Percentiles rank a stretch among this genome's conserved stretches.
phyloP scores from a whole-genome alignment of 148 eudicot species.

The Camellia japonica region DNA sequence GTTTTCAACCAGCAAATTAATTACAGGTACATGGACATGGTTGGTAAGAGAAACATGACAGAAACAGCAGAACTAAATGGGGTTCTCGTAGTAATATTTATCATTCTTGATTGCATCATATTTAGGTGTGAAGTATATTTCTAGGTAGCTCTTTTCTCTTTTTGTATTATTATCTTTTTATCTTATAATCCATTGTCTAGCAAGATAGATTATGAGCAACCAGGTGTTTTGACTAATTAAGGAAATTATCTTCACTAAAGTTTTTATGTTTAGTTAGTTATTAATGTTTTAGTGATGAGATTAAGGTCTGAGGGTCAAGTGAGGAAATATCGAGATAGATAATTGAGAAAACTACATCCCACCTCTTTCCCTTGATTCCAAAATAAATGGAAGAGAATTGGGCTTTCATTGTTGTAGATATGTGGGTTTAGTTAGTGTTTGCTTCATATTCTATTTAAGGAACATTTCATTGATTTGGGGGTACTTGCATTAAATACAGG shows the following conservation, averaged over 20 bases:
- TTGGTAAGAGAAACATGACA: conserved; percentile 30
- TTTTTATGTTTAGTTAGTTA: background rate
- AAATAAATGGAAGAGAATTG: conserved; percentile 7
- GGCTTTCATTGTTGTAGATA: conserved; percentile 4
- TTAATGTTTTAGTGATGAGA: background rate
- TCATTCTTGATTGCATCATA: conserved; percentile 15
- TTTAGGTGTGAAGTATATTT: conserved; percentile 39
- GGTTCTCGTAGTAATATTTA: conserved; percentile 8
- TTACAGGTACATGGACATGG: conserved; percentile 9
- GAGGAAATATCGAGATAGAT: background rate
- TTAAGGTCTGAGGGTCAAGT: background rate
- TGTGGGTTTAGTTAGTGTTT: background rate
- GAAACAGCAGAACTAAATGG: conserved; percentile 28
- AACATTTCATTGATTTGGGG: conserved; percentile 3
- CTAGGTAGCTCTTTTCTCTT: conserved; percentile 17
- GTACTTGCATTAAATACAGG: background rate
- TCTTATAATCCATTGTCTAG: background rate
- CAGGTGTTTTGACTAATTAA: conserved; percentile 11
- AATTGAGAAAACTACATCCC: conserved; percentile 16
- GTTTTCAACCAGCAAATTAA: background rate
- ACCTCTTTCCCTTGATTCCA: background rate
- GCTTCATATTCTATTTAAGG: background rate
- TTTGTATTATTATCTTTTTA: conserved; percentile 11
- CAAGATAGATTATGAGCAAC: background rate
- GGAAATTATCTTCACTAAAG: conserved; percentile 2